Base-by-base conservation (phyloP, 179 eudicot species). In the Amaranthus tricolor region DNA sequence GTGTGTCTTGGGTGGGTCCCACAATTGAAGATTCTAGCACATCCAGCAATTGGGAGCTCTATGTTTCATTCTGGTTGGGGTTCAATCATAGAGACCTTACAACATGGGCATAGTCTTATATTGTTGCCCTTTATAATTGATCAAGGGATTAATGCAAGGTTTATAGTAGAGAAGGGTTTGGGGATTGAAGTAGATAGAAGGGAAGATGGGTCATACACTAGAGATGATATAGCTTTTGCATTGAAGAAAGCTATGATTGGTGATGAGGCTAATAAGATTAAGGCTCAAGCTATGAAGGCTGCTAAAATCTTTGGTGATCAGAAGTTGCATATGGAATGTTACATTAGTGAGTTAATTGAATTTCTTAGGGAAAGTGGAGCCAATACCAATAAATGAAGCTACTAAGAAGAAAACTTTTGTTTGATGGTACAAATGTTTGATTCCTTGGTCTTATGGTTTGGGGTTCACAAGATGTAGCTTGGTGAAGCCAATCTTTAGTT, bases 31-130 rank as follows among this genome's bases (percentile, higher is more conserved):
- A 84, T 87, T 16, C 68, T 87, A 60, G 89, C 83, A 20, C 87
- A 88, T 43, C 79, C 74, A 9, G 79, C 87, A 6, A 67, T 85
- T 54, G 85, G 87, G 19, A 87, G 76, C 10, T 82, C 82, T 12
- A 75, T 85, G 44, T 85, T 85, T 53, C 91, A 82, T 40, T 82
- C 82, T 3, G 86, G 87, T 5, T 85, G 86, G 86, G 81, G 85
- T 5, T 74, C 87, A 6, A 84, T 80, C 7, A 70, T 83, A 7
- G 87, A 88, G 60, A 68, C 85, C 6, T 65, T 88, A 4, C 70
- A 81, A 1, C 82, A 79, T 54, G 91, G 89, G 14, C 91, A 85
- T 45, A 77, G 43, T 16, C 76, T 78, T 49, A 65, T 87, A 62
- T 48, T 80, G 52, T 54, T 85, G 73, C 89, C 91, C 6, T 69